Evolutionary conservation across 1,284 basidiomycete species (phyloP), one percentile per base, ranked within the genome.

Genomic region (Dichomitus squalens): DNA sequence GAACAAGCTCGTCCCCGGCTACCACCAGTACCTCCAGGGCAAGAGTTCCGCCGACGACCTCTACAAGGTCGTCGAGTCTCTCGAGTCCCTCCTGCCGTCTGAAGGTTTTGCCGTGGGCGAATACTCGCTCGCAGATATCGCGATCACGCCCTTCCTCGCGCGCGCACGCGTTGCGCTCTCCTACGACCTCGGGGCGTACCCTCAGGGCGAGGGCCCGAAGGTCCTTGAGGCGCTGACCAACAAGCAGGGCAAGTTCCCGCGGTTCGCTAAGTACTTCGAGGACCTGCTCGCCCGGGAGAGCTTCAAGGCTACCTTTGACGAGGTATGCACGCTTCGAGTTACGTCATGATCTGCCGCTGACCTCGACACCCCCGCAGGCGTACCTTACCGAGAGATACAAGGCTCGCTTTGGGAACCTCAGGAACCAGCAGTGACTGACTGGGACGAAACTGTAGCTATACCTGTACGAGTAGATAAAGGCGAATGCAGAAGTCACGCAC

Each of bases 41-140:
- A 39, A 68, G 12, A 71, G 71, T 1, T 83, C 83, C 12, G 69
- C 75, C 9, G 77, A 79, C 7, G 72, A 68, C 0, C 55, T 86
- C 36, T 65, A 80, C 31, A 58, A 63, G 7, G 74, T 64, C 1
- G 16, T 72, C 18, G 69, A 70, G 34, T 66, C 66, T 18, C 16
- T 77, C 2, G 75, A 78, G 60, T 49, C 48, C 0, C 64, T 74
- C 21, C 68, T 79, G 16, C 58, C 50, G 8, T 9, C 58, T 16
- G 49, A 41, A 18, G 39, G 47, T 18, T 64, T 58, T 51, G 63
- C 56, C 1, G 39, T 60, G 12, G 60, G 63, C 20, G 36, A 46
- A 40, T 64, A 51, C 53, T 62, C 60, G 23, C 27, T 58, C 31
- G 60, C 60, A 40, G 63, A 64, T 50, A 49, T 60, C 49, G 58